Percentiles rank a stretch among this genome's conserved stretches.
These are phyloP conservation scores for Stylonectria norvegica DNA, from an alignment of 2,329 filamentous ascomycete genomes.

Conservation along the genomic window DNA sequence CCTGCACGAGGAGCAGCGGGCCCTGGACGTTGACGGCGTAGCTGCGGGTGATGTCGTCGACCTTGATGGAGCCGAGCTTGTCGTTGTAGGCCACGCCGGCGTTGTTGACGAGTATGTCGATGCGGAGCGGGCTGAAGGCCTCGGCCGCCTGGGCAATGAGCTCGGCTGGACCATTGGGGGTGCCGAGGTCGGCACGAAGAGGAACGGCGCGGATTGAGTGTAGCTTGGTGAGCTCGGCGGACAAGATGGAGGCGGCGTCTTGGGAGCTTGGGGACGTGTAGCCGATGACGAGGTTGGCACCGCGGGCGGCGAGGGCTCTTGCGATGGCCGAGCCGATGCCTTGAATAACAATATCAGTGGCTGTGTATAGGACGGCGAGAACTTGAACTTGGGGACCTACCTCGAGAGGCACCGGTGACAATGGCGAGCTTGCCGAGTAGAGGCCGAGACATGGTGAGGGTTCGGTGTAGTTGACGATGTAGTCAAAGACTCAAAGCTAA, in stretches of 20 bases:
- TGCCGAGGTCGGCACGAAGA: conserved; percentile 56
- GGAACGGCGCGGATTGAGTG: conserved; percentile 59
- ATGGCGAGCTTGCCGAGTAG: conserved; percentile 76
- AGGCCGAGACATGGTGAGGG: conserved; percentile 34
- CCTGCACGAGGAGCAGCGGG: conserved; percentile 72
- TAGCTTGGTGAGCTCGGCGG: conserved; percentile 26
- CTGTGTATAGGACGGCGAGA: not conserved
- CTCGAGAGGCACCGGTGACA: conserved; percentile 75
- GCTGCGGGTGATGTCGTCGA: conserved; percentile 63
- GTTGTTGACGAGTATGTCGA: conserved; percentile 77
- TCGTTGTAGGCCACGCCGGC: conserved; percentile 67
- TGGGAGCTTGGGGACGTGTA: conserved; percentile 22
- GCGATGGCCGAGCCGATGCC: conserved; percentile 25
- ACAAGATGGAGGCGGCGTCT: conserved; percentile 14
- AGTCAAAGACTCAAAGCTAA: not conserved
- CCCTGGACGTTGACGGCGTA: conserved; percentile 79
- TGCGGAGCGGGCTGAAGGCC: conserved; percentile 23
- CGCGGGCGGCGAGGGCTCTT: conserved; percentile 24
- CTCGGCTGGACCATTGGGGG: conserved; percentile 18
- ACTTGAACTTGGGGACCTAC: conserved; percentile 40
- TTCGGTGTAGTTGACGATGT: conserved; percentile 3
- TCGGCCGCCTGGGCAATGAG: conserved; percentile 24
- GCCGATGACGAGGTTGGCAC: conserved; percentile 26
- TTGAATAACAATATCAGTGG: no score
- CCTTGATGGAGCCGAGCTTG: conserved; percentile 55